A percentile compares a stretch with the other conserved stretches of the same genome.
Evolutionary conservation across 2,329 filamentous ascomycete species (phyloP).

Genomic region (Aspergillus sp.): DNA sequence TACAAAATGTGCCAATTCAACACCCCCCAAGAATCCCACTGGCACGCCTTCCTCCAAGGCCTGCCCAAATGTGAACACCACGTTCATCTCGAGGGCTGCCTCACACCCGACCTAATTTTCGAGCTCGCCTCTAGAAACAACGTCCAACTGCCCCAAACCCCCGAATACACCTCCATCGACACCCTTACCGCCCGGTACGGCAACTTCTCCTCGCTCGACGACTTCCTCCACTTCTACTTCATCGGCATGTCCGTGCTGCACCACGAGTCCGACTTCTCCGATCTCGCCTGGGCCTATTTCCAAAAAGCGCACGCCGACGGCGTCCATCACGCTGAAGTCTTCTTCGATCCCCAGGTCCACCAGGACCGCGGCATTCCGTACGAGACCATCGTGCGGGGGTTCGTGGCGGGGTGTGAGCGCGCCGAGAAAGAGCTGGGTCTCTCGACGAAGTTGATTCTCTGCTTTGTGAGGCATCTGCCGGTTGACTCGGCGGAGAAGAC

Average conservation of each 20-base stretch:
- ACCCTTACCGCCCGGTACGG: conserved; percentile 65
- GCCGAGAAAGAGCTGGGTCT: conserved; percentile 66
- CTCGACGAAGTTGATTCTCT: conserved; percentile 67
- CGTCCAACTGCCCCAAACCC: conserved; percentile 58
- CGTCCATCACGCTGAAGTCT: conserved; percentile 73
- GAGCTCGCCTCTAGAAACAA: conserved; percentile 66
- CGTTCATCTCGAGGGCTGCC: conserved; percentile 75
- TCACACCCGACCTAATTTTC: conserved; percentile 71
- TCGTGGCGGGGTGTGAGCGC: conserved; percentile 60
- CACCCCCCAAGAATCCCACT: conserved; percentile 17
- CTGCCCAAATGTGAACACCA: conserved; percentile 83
- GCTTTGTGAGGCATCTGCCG: conserved; percentile 70
- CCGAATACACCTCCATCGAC: conserved; percentile 63
- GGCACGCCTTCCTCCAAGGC: conserved; percentile 62
- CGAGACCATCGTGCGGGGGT: conserved; percentile 64
- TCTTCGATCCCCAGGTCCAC: conserved; percentile 81
- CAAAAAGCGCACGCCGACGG: conserved; percentile 62
- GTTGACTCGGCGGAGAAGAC: conserved; percentile 55
- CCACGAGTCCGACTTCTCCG: conserved; percentile 68
- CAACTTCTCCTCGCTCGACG: conserved; percentile 69
- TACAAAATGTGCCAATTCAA: conserved; percentile 56
- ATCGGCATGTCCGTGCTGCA: conserved; percentile 71
- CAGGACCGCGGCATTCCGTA: conserved; percentile 64
- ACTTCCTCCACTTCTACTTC: conserved; percentile 79
- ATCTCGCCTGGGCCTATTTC: conserved; percentile 72